phyloP scores from a whole-genome alignment of 2,329 filamentous ascomycete genomes.

The Fusarium setosum region DNA sequence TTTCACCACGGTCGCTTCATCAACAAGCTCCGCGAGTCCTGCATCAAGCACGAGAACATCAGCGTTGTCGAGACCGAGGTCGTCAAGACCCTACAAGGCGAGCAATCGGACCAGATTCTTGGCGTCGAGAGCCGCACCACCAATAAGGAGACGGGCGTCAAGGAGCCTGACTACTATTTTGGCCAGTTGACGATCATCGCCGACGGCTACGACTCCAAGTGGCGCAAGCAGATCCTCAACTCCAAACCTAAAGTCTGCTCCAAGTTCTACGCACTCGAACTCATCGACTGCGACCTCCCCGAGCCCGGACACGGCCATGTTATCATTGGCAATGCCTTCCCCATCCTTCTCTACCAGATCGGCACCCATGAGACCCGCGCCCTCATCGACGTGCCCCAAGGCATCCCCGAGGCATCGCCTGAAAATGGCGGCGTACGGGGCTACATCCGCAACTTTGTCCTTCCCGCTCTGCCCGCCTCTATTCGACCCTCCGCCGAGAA shows the following conservation, averaged over 20 bases:
- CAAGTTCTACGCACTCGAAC: constrained; percentile 93
- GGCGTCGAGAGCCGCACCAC: constrained; percentile 82
- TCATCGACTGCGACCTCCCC: constrained; percentile 87
- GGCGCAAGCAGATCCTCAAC: constrained; percentile 82
- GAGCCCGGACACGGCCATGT: constrained; percentile 85
- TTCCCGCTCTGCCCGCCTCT: constrained; percentile 79
- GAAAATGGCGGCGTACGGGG: constrained; percentile 85
- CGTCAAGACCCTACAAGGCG: constrained; percentile 77
- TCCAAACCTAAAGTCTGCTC: constrained; percentile 90
- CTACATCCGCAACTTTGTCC: constrained; percentile 82
- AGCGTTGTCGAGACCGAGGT: constrained; percentile 92
- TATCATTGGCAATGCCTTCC: constrained; percentile 79
- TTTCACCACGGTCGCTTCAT: constrained; percentile 98
- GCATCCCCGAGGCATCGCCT: constrained; percentile 77
- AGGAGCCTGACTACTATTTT: constrained; percentile 82
- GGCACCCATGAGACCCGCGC: constrained; percentile 93
- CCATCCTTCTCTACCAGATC: constrained; percentile 96
- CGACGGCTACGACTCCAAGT: constrained; percentile 93
- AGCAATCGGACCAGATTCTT: constrained; percentile 77
- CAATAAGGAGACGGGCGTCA: constrained; percentile 65
- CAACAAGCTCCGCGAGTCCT: constrained; percentile 80
- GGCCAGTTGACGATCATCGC: constrained; percentile 88
- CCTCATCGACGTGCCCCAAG: constrained; percentile 87
- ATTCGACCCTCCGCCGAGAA: constrained; percentile 79
- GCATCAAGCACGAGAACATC: constrained; percentile 81